phyloP scores from a whole-genome alignment of 306 rosid genomes.

The Castanospermum australe region DNA sequence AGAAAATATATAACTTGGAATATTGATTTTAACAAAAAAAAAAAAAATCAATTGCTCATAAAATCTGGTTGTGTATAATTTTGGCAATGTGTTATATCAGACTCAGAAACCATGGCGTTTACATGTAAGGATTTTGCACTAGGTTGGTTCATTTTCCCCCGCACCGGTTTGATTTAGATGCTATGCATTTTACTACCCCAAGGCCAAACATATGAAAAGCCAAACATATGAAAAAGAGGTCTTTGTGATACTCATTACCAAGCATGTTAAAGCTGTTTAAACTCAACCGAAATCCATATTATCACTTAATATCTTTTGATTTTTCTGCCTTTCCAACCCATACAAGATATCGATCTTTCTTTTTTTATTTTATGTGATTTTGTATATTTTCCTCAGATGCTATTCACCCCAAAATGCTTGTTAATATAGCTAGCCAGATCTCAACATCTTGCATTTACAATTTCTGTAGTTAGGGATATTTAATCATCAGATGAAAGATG shows the following conservation, averaged over 20 bases:
- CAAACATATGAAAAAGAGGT: not conserved
- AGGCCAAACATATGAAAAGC: not conserved
- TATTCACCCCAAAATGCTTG: not conserved
- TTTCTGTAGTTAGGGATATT: constrained; percentile 57
- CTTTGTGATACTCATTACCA: not conserved
- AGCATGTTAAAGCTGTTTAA: not conserved
- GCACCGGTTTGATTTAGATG: not conserved
- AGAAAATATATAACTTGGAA: not conserved
- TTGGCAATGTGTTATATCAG: not conserved
- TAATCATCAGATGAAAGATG: constrained; percentile 81
- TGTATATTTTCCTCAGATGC: not conserved
- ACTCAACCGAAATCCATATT: not conserved
- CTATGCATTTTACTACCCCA: not conserved
- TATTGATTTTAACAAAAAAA: not conserved
- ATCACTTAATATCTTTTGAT: not conserved
- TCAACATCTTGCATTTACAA: constrained; percentile 21
- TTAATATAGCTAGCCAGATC: constrained; percentile 1
- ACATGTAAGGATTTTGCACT: not conserved
- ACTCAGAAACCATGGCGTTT: not conserved
- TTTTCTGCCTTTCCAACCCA: not conserved
- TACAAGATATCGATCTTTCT: not conserved
- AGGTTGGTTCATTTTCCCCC: not conserved
- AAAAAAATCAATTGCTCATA: not conserved
- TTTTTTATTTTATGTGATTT: not conserved
- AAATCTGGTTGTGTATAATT: constrained; percentile 4